A percentile compares a stretch with the other conserved stretches of the same genome.
phyloP scores from a whole-genome alignment of 1,139 yeast genomes.

The Hyphopichia wangnamkhiaoensis region DNA sequence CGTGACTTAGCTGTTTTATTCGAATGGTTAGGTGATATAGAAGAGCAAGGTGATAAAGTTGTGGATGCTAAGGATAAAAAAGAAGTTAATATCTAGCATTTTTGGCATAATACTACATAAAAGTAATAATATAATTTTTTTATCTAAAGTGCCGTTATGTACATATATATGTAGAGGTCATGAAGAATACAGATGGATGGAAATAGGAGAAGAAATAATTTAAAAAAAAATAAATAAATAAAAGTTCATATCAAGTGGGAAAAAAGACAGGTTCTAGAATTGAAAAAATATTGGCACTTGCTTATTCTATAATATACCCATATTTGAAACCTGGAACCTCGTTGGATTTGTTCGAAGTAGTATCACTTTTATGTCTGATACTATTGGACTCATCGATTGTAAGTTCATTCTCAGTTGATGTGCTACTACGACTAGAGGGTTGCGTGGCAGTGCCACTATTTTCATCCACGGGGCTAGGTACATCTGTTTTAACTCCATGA shows the following conservation, averaged over 20 bases:
- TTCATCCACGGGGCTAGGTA: no score
- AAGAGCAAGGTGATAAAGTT: conserved; percentile 15
- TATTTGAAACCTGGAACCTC: conserved; percentile 21
- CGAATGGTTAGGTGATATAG: conserved; percentile 44
- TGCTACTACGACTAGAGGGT: conserved; percentile 8
- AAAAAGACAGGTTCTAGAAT: no score
- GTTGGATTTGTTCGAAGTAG: conserved; percentile 5
- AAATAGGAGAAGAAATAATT: background rate
- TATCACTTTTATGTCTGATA: conserved; percentile 5
- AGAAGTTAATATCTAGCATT: conserved; percentile 1
- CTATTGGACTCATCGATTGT: conserved; percentile 13
- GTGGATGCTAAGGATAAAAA: conserved; percentile 2
- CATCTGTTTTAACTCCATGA: no score
- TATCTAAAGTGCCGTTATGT: no score
- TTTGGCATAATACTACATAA: no score
- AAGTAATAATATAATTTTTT: no score
- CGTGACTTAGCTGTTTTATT: conserved; percentile 49
- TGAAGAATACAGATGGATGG: background rate
- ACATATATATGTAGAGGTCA: no score
- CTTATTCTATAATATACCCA: conserved; percentile 19
- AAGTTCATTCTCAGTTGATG: conserved; percentile 16
- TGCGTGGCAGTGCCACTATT: conserved; percentile 2
- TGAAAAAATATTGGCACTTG: background rate
- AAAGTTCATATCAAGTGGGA: no score
- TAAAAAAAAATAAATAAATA: no score